phyloP scores from a whole-genome alignment of 2,329 filamentous ascomycete species.

The Capronia americana region DNA sequence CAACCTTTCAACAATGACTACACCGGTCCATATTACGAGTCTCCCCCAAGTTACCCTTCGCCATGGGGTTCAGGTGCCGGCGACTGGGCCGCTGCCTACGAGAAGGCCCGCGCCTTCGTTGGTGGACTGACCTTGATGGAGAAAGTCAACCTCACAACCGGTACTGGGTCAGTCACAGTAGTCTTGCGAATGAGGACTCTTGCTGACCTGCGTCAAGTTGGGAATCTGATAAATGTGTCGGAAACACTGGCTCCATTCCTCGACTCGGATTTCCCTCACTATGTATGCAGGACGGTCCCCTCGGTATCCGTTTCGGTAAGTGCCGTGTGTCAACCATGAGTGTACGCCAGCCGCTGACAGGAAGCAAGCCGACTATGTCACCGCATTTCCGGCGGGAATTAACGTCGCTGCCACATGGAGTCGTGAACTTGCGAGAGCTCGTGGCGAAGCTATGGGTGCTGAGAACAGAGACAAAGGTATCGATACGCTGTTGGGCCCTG shows the following conservation, averaged over 20 bases:
- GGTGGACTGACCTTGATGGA: constrained; percentile 81
- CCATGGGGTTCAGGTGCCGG: constrained; percentile 82
- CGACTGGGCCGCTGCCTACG: constrained; percentile 77
- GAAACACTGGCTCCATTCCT: constrained; percentile 64
- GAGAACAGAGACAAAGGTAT: constrained; percentile 78
- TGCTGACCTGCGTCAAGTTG: constrained; percentile 56
- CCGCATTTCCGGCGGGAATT: constrained; percentile 79
- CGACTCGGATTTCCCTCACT: constrained; percentile 71
- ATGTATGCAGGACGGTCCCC: constrained; percentile 86
- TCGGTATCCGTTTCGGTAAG: constrained; percentile 73
- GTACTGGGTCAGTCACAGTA: constrained; percentile 70
- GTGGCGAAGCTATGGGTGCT: constrained; percentile 74
- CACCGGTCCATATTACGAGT: constrained; percentile 47
- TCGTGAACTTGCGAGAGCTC: constrained; percentile 69
- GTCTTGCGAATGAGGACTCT: constrained; percentile 5
- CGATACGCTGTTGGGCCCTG: constrained; percentile 77
- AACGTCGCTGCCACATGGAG: constrained; percentile 86
- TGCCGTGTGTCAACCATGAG: background rate
- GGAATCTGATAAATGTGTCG: constrained; percentile 75
- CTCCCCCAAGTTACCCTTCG: constrained; percentile 78
- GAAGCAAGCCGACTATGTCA: constrained; percentile 72
- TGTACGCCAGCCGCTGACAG: constrained; percentile 22
- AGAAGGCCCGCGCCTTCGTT: constrained; percentile 78
- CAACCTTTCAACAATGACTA: constrained; percentile 37
- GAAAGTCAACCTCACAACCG: constrained; percentile 95